phyloP scores from a whole-genome alignment of 441 rosid genomes.

The Croton setiger region DNA sequence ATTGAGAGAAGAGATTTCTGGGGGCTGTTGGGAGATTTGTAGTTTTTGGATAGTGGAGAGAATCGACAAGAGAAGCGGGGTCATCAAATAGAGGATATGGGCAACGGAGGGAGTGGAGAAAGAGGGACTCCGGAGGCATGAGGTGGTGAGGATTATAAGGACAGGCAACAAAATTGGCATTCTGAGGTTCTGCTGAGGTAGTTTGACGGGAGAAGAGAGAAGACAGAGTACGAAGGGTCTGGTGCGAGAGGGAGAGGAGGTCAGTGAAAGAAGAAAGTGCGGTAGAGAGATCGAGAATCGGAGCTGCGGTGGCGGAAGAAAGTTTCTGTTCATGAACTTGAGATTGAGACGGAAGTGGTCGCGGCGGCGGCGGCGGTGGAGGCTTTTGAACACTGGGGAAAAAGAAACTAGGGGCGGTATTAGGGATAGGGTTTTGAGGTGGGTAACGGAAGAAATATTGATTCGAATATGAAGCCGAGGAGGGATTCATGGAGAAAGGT shows the following conservation, averaged over 20 bases:
- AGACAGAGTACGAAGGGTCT: constrained; percentile 37
- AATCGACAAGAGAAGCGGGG: constrained; percentile 25
- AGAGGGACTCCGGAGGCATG: constrained; percentile 70
- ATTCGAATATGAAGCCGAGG: constrained; percentile 21
- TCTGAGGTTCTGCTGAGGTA: constrained; percentile 26
- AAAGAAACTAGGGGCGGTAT: constrained; percentile 17
- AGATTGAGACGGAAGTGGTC: constrained; percentile 19
- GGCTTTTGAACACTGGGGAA: constrained; percentile 15
- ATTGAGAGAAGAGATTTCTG: background rate
- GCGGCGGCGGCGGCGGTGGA: constrained; percentile 1
- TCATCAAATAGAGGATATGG: constrained; percentile 37
- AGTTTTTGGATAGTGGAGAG: constrained; percentile 46
- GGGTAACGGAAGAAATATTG: constrained; percentile 19
- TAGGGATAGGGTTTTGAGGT: constrained; percentile 15
- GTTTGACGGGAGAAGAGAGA: constrained; percentile 39
- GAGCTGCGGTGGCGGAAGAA: constrained; percentile 23
- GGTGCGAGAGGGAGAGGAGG: constrained; percentile 43
- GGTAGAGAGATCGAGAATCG: constrained; percentile 39
- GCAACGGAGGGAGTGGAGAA: constrained; percentile 68
- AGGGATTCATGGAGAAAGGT: constrained; percentile 30
- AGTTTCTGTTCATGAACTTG: constrained; percentile 4
- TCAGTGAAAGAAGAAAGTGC: constrained; percentile 47
- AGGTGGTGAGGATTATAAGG: constrained; percentile 63
- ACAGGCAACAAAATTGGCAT: constrained; percentile 42
- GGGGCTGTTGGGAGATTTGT: constrained; percentile 23